phyloP scores from a whole-genome alignment of 768 basidiomycete species.

The Podaxis sp. region DNA sequence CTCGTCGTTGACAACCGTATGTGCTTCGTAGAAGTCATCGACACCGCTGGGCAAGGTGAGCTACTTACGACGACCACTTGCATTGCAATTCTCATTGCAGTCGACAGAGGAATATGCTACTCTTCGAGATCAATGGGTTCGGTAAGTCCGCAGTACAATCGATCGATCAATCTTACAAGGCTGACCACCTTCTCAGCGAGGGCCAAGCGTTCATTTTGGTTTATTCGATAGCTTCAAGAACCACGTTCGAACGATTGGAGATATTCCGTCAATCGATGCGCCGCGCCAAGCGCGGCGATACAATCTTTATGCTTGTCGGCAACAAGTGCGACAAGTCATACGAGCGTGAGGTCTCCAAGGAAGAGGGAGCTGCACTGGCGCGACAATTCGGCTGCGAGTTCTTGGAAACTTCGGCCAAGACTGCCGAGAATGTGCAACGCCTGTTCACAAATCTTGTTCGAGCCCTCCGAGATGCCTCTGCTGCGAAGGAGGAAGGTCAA shows the following conservation, averaged over 20 bases:
- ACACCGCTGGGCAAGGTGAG: constrained; percentile 96
- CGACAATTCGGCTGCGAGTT: constrained; percentile 88
- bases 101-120: constrained; percentile 92
- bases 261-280: constrained; percentile 89
- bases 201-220: constrained; percentile 98
- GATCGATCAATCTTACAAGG: constrained; percentile 12
- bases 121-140: constrained; percentile 96
- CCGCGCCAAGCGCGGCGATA: constrained; percentile 82
- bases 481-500: constrained; percentile 23
- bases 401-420: constrained; percentile 96
- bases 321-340: constrained; percentile 95
- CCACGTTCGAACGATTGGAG: constrained; percentile 87
- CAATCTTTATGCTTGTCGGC: constrained; percentile 92
- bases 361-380: constrained; percentile 84
- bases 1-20: constrained; percentile 92
- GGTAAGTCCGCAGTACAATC: constrained; percentile 53
- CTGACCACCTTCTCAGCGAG: constrained; percentile 52
- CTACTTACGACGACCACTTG: constrained; percentile 19
- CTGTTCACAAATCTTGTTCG: constrained; percentile 90
- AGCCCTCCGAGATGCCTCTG: constrained; percentile 66
- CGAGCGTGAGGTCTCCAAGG: constrained; percentile 87
- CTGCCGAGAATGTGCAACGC: constrained; percentile 86
- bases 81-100: constrained; percentile 20
- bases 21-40: constrained; percentile 96
- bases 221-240: constrained; percentile 94